Evolutionary conservation across 768 basidiomycete species (phyloP).

Genomic region (Rhizopogon salebrosus): DNA sequence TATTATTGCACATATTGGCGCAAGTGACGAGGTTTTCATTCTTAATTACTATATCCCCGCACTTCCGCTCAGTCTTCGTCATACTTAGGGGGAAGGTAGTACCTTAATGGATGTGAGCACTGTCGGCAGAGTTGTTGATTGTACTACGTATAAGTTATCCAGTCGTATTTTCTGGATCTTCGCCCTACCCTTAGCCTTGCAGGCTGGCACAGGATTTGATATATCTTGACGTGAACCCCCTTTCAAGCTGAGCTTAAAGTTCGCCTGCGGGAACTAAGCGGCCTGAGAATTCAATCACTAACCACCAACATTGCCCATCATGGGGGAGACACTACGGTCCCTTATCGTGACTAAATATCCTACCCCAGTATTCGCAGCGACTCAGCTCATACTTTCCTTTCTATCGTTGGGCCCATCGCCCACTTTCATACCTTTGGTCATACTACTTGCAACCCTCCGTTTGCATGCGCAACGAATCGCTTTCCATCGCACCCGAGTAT

Average conservation of each 20-base stretch:
- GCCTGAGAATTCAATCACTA: background rate
- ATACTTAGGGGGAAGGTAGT: too few relatives aligned
- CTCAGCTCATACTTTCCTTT: slow-evolving; percentile 17
- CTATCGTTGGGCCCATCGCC: slow-evolving; percentile 27
- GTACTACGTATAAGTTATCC: background rate
- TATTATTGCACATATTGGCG: background rate
- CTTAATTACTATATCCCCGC: too few relatives aligned
- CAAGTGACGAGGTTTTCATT: background rate
- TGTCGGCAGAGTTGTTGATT: background rate
- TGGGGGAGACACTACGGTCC: slow-evolving; percentile 13
- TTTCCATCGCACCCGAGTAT: slow-evolving; percentile 21
- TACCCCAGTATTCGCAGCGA: slow-evolving; percentile 16
- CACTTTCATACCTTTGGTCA: slow-evolving; percentile 28
- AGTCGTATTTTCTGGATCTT: background rate
- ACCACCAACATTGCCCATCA: background rate
- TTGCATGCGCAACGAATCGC: slow-evolving; percentile 29
- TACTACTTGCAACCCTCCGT: slow-evolving; percentile 20
- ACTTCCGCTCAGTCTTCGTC: too few relatives aligned
- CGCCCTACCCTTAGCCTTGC: background rate
- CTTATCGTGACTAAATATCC: slow-evolving; percentile 22
- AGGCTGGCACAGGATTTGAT: background rate
- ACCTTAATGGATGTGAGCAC: too few relatives aligned
- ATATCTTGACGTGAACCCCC: too few relatives aligned
- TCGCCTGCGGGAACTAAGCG: background rate
- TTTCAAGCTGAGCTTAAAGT: background rate